A percentile compares a stretch with the other conserved stretches of the same genome.
Evolutionary conservation across 2,329 filamentous ascomycete species (phyloP).

Genomic region (Cercospora nicotianae): DNA sequence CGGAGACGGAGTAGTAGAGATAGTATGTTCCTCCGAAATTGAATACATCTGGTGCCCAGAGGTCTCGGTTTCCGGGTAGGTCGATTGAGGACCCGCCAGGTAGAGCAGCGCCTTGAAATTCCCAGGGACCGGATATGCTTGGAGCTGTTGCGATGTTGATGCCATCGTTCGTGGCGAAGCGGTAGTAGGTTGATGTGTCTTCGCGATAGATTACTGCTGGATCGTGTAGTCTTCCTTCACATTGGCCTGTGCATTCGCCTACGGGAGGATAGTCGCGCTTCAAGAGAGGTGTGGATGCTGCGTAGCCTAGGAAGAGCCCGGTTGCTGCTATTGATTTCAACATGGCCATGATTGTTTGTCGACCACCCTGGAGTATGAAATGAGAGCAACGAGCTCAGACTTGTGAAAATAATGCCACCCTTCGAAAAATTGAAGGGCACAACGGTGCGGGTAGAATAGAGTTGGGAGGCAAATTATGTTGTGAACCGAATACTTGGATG

Average conservation of each 20-base stretch:
- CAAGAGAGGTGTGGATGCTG: slow-evolving; percentile 7
- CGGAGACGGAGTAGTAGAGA: slow-evolving; percentile 63
- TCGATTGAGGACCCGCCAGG: slow-evolving; percentile 51
- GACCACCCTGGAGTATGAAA: not conserved
- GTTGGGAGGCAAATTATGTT: not conserved
- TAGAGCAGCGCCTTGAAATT: slow-evolving; percentile 48
- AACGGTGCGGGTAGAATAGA: not conserved
- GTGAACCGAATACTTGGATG: not conserved
- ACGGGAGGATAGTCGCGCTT: slow-evolving; percentile 22
- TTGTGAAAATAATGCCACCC: not conserved
- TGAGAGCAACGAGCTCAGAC: not conserved
- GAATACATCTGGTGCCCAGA: slow-evolving; percentile 60
- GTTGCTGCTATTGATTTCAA: not conserved
- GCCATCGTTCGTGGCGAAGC: slow-evolving; percentile 53
- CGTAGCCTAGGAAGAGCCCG: not conserved
- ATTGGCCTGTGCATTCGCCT: slow-evolving; percentile 22
- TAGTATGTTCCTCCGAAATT: slow-evolving; percentile 60
- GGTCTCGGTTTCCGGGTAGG: slow-evolving; percentile 48
- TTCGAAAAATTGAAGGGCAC: not conserved
- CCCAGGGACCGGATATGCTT: slow-evolving; percentile 52
- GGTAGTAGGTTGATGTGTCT: slow-evolving; percentile 46
- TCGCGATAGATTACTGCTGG: slow-evolving; percentile 25
- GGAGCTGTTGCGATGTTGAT: slow-evolving; percentile 52
- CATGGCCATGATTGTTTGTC: not conserved
- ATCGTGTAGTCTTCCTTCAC: slow-evolving; percentile 26